phyloP scores from a whole-genome alignment of 225 moss, liverwort and hornwort genomes.

The Straminergon stramineum region DNA sequence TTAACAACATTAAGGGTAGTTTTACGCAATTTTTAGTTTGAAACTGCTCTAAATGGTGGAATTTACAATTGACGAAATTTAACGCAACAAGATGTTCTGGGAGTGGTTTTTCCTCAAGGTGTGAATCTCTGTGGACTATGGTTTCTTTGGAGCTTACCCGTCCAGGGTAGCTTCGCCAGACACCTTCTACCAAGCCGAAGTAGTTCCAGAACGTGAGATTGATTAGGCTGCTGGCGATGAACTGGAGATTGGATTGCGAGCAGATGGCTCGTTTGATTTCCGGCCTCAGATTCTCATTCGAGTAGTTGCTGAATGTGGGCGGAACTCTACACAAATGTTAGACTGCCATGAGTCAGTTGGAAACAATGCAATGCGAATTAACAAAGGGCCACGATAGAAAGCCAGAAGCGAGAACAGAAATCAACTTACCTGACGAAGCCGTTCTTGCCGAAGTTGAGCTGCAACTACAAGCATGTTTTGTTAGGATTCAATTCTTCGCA shows the following conservation, averaged over 20 bases:
- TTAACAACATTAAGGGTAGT: background rate
- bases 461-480: slow-evolving; percentile 21
- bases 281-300: slow-evolving; percentile 31
- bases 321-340: slow-evolving; percentile 9
- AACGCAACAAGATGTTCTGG: background rate
- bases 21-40: background rate
- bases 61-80: background rate
- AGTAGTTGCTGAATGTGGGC: slow-evolving; percentile 12
- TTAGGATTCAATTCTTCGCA: slow-evolving; percentile 1
- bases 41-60: background rate
- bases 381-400: background rate
- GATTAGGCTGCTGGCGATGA: slow-evolving; percentile 28
- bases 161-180: slow-evolving; percentile 26
- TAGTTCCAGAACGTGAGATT: slow-evolving; percentile 46
- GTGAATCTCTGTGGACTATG: background rate
- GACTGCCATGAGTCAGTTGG: background rate
- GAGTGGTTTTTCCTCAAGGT: background rate
- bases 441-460: slow-evolving; percentile 30
- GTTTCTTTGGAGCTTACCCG: slow-evolving; percentile 9
- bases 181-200: slow-evolving; percentile 32
- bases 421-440: slow-evolving; percentile 23
- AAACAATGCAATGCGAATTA: background rate
- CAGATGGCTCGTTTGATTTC: slow-evolving; percentile 35
- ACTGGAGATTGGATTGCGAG: slow-evolving; percentile 36
- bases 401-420: background rate